These are phyloP conservation scores for Dentipellis sp. DNA, from an alignment of 768 basidiomycete genomes.

Conservation along the genomic window DNA sequence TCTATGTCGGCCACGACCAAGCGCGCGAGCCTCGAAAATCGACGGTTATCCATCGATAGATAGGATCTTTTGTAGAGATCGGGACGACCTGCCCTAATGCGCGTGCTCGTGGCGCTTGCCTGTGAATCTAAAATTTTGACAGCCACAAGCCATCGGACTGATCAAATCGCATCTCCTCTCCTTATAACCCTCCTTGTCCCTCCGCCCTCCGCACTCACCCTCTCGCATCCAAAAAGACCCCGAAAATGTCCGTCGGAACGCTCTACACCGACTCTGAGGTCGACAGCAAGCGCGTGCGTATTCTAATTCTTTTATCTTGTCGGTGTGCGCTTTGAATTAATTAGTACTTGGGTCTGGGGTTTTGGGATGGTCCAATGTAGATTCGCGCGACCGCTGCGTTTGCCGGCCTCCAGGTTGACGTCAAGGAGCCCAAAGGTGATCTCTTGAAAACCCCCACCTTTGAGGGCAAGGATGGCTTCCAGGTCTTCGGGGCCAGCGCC, in stretches of 20 bases:
- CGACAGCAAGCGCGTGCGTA: constrained; percentile 41
- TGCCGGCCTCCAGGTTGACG: constrained; percentile 47
- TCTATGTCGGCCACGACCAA: too few relatives aligned
- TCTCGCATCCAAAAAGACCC: not conserved
- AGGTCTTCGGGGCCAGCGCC: constrained; percentile 65
- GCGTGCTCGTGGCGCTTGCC: not conserved
- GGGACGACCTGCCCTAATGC: not conserved
- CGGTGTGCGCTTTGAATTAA: too few relatives aligned
- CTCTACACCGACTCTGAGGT: constrained; percentile 40
- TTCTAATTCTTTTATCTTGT: not conserved
- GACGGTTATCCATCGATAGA: not conserved
- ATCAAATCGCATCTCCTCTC: constrained; percentile 11
- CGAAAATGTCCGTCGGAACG: constrained; percentile 52
- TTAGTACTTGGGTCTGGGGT: not conserved
- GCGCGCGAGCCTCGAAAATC: not conserved
- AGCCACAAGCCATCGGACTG: not conserved
- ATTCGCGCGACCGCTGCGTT: constrained; percentile 50
- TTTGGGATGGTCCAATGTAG: constrained; percentile 17
- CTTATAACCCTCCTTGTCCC: not conserved
- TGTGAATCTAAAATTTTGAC: not conserved
- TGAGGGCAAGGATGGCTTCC: constrained; percentile 69
- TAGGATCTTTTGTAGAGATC: not conserved
- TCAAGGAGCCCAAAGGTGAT: constrained; percentile 47
- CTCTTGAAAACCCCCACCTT: constrained; percentile 78
- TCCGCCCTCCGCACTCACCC: not conserved